Evolutionary conservation across 75 land plant genomes (phyloP), one percentile per base, ranked within the genome.

Genomic region (Cryptomeria japonica): DNA sequence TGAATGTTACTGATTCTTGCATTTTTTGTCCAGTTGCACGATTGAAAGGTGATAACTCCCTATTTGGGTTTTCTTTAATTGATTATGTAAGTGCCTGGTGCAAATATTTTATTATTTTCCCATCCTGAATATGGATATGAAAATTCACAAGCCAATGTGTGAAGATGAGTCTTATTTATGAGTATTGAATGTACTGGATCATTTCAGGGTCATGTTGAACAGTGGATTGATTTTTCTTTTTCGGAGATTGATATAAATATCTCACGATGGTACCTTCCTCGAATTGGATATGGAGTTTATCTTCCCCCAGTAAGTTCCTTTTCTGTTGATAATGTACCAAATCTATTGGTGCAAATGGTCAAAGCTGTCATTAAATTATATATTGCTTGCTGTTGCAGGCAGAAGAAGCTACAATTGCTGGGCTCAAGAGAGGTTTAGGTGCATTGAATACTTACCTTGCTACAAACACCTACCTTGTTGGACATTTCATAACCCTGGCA

Each of bases 171-270:
- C 19, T 22, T 32, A 3, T 31, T 18, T 34, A 47, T 8, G 41
- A 51, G 14, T 75, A 25, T 75, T 31, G 2, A 32, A 82, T 38
- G 70, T 34, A 41, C 13, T 31, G 84, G 31, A 32, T 77, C 9
- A n/a, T 88, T 70, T 32, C 91, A 97, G 99, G 99, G 85, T 15
- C 94, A 85, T 56, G 84, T 97, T 80, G 98, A 97, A 87, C 99
- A 97, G 72, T 97, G 99, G 99, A 96, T 95, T 88, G 99, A 97
- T 88, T 94, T 97, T 88, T 89, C 98, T 14, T 37, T 96, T 82
- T 47, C 86, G 38, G 99, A 97, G 80, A 84, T 97, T 89, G 98
- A 97, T 87, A 32, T 90, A 32, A 87, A 88, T 83, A 75, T 92
- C 36, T 61, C 46, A 5, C 77, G 87, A 16, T 96, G 98, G 99